Conservation (phyloP, 495 filamentous ascomycete genomes). For the Daldinia vernicosa region DNA sequence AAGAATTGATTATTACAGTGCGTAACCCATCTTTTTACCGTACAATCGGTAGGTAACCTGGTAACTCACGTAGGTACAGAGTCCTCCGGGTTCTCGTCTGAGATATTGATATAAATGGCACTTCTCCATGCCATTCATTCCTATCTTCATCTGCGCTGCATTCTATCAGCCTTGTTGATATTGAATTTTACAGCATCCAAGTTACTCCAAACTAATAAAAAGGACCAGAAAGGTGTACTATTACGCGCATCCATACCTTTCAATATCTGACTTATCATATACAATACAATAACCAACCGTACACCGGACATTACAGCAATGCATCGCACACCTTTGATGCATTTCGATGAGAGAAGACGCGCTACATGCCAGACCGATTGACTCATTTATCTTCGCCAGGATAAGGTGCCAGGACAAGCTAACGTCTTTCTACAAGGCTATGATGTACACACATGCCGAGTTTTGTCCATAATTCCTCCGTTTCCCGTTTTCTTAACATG, state of each 20-base stretch:
- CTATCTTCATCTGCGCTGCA: slow-evolving; percentile 4
- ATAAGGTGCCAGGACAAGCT: slow-evolving; percentile 21
- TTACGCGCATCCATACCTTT: slow-evolving; percentile 8
- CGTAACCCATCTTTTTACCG: neutral
- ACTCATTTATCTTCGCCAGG: slow-evolving; percentile 12
- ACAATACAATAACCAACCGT: neutral
- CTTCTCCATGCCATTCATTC: slow-evolving; percentile 19
- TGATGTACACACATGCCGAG: slow-evolving; percentile 43
- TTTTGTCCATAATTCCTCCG: slow-evolving; percentile 38
- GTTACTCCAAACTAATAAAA: neutral
- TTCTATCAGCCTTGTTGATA: slow-evolving; percentile 20
- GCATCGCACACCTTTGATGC: neutral
- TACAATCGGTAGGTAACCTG: neutral
- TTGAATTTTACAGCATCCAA: slow-evolving; percentile 3
- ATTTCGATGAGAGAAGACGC: neutral
- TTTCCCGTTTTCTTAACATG: slow-evolving; percentile 20
- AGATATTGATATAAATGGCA: slow-evolving; percentile 33
- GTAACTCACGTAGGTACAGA: neutral
- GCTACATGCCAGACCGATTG: slow-evolving; percentile 16
- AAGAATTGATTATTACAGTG: neutral
- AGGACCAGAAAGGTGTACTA: neutral
- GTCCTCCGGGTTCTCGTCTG: slow-evolving; percentile 39
- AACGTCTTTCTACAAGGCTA: slow-evolving; percentile 29
- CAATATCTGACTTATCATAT: slow-evolving; percentile 3
- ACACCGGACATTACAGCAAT: neutral